These are phyloP conservation scores for Spizellomyces sp. DNA, from an alignment of 192 early-diverging fungal genomes.

Conservation along the genomic window DNA sequence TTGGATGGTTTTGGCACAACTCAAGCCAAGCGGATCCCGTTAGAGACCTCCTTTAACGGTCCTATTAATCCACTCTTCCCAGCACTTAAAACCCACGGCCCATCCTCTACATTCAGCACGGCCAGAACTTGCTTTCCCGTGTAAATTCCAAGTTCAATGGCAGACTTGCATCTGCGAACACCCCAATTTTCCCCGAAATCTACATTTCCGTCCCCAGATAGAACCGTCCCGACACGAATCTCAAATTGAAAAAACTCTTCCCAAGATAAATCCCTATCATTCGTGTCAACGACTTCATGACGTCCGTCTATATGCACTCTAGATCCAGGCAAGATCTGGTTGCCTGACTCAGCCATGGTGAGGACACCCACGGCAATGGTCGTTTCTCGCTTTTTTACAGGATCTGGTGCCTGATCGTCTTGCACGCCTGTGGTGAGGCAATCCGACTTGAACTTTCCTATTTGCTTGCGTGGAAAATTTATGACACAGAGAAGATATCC, in stretches of 20 bases:
- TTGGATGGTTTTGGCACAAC: not conserved
- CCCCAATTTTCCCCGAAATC: not conserved
- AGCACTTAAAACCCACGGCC: not conserved
- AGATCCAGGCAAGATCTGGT: not conserved
- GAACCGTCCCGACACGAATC: not conserved
- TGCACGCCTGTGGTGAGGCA: not conserved
- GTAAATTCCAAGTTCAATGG: not conserved
- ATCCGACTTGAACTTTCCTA: not conserved
- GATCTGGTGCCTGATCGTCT: conserved; percentile 1
- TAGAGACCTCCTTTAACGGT: not conserved
- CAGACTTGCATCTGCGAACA: not conserved
- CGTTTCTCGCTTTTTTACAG: not conserved
- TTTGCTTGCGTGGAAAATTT: conserved; percentile 7
- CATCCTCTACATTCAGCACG: conserved; percentile 6
- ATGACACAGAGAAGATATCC: not conserved
- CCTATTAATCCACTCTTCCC: not conserved
- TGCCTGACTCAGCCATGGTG: not conserved
- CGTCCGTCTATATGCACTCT: conserved; percentile 1
- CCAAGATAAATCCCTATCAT: not conserved
- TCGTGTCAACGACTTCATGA: not conserved
- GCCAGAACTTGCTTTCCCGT: not conserved
- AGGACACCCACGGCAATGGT: not conserved
- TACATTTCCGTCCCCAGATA: not conserved
- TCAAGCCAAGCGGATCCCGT: conserved; percentile 1
- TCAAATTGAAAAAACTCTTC: not conserved